Percentiles rank a stretch among this genome's conserved stretches.
These are phyloP conservation scores for Geranium incanum DNA, from an alignment of 441 rosid genomes.

Conservation along the genomic window DNA sequence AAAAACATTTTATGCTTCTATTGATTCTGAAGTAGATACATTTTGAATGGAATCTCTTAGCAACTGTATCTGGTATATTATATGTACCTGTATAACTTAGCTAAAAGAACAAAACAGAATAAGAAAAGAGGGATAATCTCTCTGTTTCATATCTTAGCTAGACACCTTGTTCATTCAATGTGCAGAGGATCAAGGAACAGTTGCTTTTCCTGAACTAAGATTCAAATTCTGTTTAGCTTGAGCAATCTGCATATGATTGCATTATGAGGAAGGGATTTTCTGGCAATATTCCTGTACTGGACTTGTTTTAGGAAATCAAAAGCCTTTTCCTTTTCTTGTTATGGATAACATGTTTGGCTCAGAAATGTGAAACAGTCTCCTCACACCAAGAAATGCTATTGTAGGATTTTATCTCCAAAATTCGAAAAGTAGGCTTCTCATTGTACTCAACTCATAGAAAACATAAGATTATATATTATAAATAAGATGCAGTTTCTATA, in stretches of 20 bases:
- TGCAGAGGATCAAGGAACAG: neutral
- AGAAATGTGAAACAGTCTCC: neutral
- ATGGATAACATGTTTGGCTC: neutral
- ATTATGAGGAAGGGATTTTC: neutral
- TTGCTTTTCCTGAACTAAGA: neutral
- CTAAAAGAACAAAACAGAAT: neutral
- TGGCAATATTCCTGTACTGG: neutral
- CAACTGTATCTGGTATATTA: neutral
- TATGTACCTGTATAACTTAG: neutral
- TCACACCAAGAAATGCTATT: constrained; percentile 3
- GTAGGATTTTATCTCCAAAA: neutral
- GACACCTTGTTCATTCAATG: neutral
- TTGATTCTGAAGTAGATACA: neutral
- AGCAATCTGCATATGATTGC: neutral
- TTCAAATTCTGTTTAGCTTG: neutral
- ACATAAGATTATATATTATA: neutral
- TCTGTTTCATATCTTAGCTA: neutral
- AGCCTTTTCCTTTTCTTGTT: neutral
- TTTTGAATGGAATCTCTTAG: neutral
- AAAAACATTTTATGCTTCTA: neutral
- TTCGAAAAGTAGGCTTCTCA: constrained; percentile 24
- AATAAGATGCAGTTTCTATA: neutral
- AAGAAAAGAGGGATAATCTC: neutral
- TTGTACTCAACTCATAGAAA: constrained; percentile 38
- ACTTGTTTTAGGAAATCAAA: neutral